Evolutionary conservation across 257 asterid genomes (phyloP).

Genomic region (Nicotiana knightiana): DNA sequence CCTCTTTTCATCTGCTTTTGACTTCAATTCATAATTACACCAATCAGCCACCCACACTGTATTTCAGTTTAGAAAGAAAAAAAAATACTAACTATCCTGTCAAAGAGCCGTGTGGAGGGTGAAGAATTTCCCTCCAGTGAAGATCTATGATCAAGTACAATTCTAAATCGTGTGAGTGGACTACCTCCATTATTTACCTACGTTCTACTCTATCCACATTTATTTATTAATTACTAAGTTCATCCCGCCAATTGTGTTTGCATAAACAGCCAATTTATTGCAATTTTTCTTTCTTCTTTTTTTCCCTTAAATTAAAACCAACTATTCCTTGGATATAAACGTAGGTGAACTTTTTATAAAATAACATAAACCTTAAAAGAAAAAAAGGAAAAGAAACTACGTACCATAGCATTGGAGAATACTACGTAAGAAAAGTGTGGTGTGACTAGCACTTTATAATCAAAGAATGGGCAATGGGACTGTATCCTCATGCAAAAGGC

Average conservation of each 20-base stretch:
- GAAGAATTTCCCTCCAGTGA: not conserved
- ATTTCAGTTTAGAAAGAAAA: not conserved
- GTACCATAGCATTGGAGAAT: not conserved
- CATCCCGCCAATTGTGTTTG: not conserved
- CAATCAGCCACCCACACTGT: not conserved
- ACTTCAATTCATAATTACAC: conserved; percentile 5
- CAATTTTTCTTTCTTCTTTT: not conserved
- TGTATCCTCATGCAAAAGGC: not conserved
- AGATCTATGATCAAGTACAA: not conserved
- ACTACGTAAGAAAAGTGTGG: not conserved
- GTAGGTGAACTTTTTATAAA: not conserved
- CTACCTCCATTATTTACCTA: not conserved
- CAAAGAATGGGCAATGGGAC: conserved; percentile 6
- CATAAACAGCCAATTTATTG: not conserved
- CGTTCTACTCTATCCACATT: not conserved
- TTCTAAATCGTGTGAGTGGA: not conserved
- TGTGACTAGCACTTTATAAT: not conserved
- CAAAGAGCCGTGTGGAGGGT: not conserved
- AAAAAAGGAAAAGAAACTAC: not conserved
- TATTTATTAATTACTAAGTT: not conserved
- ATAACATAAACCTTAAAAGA: not conserved
- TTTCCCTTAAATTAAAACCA: not conserved
- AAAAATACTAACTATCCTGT: no score
- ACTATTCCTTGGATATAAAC: not conserved
- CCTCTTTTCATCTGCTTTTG: conserved; percentile 9